These are phyloP conservation scores for Corynascus novoguineensis DNA, from an alignment of 495 filamentous ascomycete genomes.

Conservation along the genomic window DNA sequence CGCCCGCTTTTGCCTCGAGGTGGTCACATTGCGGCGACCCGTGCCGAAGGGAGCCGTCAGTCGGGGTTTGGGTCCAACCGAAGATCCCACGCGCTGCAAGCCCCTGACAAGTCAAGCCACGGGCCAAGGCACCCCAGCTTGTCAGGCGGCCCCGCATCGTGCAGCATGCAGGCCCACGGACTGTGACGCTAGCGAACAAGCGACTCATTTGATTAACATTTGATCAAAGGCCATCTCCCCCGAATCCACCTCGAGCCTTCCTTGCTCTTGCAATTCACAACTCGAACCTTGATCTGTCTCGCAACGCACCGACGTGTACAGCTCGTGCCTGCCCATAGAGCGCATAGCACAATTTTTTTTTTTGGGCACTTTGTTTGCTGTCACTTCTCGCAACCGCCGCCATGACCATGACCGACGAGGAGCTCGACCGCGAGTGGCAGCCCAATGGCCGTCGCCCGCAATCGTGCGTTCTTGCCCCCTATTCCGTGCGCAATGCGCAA, in stretches of 20 bases:
- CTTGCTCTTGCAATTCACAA: neutral
- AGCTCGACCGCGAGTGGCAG: conserved; percentile 69
- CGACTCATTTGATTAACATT: conserved; percentile 13
- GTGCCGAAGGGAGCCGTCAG: conserved; percentile 4
- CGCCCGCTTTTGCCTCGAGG: neutral
- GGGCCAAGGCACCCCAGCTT: conserved; percentile 6
- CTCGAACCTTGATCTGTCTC: too few species aligned
- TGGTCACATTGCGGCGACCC: conserved; percentile 8
- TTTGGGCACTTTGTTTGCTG: neutral
- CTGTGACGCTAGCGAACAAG: conserved; percentile 14
- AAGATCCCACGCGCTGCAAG: conserved; percentile 6
- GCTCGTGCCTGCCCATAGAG: too few species aligned
- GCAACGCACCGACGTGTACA: neutral
- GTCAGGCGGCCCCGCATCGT: conserved; percentile 7
- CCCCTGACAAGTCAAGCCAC: neutral
- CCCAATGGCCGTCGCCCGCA: conserved; percentile 68
- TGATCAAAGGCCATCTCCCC: conserved; percentile 22
- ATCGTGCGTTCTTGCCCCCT: conserved; percentile 56
- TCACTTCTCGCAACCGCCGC: conserved; percentile 15
- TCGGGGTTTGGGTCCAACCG: neutral
- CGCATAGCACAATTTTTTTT: conserved; percentile 2
- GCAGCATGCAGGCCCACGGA: neutral
- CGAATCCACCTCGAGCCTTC: conserved; percentile 16
- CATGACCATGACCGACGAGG: conserved; percentile 51
- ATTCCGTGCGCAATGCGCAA: neutral